Evolutionary conservation across 2,329 filamentous ascomycete species (phyloP).

Genomic region (Septoria petroselini): DNA sequence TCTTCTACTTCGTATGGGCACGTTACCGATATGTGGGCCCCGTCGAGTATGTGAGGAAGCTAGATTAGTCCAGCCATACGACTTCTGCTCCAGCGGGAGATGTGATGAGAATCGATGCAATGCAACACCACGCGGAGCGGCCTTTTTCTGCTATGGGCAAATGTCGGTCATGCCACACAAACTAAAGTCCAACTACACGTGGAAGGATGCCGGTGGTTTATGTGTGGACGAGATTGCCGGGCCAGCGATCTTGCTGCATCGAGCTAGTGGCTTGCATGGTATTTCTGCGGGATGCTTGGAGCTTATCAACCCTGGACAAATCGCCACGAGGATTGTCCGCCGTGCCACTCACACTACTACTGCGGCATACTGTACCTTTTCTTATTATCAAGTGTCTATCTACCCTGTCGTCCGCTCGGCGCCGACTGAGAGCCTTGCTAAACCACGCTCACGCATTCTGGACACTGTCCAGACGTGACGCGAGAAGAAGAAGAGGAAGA

Average conservation of each 20-base stretch:
- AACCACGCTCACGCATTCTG: not conserved
- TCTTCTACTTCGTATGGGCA: slow-evolving; percentile 24
- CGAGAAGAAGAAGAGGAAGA: too few species aligned
- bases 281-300: not conserved
- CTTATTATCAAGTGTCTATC: too few species aligned
- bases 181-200: not conserved
- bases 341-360: not conserved
- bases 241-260: not conserved
- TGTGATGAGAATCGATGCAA: too few species aligned
- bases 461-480: not conserved
- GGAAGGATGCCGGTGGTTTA: not conserved
- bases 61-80: slow-evolving; percentile 10
- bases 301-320: not conserved
- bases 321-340: not conserved
- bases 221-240: not conserved
- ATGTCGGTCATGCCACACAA: not conserved
- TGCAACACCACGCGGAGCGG: not conserved
- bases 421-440: too few species aligned
- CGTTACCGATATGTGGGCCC: slow-evolving; percentile 23
- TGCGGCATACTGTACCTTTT: too few species aligned
- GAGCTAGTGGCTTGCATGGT: not conserved
- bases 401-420: too few species aligned
- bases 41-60: slow-evolving; percentile 24
- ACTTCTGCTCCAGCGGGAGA: not conserved
- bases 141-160: not conserved